Conservation (phyloP, 2,329 filamentous ascomycete species). For the Fusarium acutatum region DNA sequence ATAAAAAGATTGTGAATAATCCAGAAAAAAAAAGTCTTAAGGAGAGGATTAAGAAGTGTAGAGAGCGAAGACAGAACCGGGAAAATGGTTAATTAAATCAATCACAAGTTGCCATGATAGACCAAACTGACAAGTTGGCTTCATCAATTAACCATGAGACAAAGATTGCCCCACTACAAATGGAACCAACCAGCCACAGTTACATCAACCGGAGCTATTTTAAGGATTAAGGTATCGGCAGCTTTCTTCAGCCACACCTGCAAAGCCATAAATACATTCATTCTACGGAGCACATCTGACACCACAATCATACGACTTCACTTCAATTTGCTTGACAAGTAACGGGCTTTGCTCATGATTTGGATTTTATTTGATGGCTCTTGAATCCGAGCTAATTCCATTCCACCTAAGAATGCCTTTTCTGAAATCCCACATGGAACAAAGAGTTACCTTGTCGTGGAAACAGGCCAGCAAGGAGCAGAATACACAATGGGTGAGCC, state of each 20-base stretch:
- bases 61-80: constrained; percentile 15
- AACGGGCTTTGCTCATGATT: constrained; percentile 28
- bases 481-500: constrained; percentile 31
- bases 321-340: neutral
- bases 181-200: constrained; percentile 18
- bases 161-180: constrained; percentile 25
- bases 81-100: constrained; percentile 19
- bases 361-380: constrained; percentile 37
- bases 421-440: constrained; percentile 28
- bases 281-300: neutral
- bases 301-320: neutral
- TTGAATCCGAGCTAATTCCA: constrained; percentile 39
- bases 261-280: neutral
- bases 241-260: constrained; percentile 4
- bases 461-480: constrained; percentile 26
- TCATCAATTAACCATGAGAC: constrained; percentile 32
- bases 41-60: constrained; percentile 17
- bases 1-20: neutral
- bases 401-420: constrained; percentile 31
- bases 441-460: constrained; percentile 22
- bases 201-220: neutral
- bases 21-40: neutral
- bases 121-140: constrained; percentile 43
- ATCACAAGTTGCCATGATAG: constrained; percentile 37
- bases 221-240: constrained; percentile 16